Percentiles rank a stretch among this genome's conserved stretches.
phyloP scores from a whole-genome alignment of 768 basidiomycete species.

The Agrocybe praecox region DNA sequence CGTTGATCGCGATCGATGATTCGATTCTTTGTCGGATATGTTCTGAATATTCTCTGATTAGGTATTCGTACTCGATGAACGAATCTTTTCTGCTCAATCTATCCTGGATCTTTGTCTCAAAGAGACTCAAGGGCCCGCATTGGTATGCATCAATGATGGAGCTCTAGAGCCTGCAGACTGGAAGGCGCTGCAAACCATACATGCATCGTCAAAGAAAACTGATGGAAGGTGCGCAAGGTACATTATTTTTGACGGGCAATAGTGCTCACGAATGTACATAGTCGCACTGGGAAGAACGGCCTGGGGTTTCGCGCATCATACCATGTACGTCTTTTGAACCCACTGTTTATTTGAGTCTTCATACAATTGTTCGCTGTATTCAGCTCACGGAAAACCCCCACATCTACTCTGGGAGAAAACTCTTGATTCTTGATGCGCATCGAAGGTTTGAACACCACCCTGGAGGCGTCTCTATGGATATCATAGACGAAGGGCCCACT shows the following conservation, averaged over 20 bases:
- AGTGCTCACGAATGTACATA: slow-evolving; percentile 2
- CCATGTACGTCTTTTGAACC: slow-evolving; percentile 21
- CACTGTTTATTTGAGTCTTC: neutral
- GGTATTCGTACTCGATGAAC: slow-evolving; percentile 30
- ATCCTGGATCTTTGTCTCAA: slow-evolving; percentile 29
- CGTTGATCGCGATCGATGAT: neutral
- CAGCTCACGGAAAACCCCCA: slow-evolving; percentile 51
- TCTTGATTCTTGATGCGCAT: slow-evolving; percentile 47
- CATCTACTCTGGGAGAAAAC: slow-evolving; percentile 38
- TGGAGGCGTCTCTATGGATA: slow-evolving; percentile 32
- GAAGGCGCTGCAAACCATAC: slow-evolving; percentile 37
- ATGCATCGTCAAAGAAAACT: slow-evolving; percentile 28
- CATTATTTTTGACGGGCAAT: neutral
- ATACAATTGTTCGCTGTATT: neutral
- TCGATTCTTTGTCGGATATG: slow-evolving; percentile 8
- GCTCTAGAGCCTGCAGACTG: slow-evolving; percentile 35
- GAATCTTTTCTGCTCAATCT: slow-evolving; percentile 19
- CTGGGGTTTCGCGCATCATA: slow-evolving; percentile 28
- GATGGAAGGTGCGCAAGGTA: slow-evolving; percentile 19
- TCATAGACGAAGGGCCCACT: slow-evolving; percentile 19
- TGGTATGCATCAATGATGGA: slow-evolving; percentile 39
- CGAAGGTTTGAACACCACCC: slow-evolving; percentile 22
- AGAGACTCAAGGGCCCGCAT: slow-evolving; percentile 37
- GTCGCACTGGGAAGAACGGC: slow-evolving; percentile 29
- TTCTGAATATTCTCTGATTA: slow-evolving; percentile 16